Base-by-base conservation (phyloP, 164 flowering plant species). In the Hamamelis virginiana region DNA sequence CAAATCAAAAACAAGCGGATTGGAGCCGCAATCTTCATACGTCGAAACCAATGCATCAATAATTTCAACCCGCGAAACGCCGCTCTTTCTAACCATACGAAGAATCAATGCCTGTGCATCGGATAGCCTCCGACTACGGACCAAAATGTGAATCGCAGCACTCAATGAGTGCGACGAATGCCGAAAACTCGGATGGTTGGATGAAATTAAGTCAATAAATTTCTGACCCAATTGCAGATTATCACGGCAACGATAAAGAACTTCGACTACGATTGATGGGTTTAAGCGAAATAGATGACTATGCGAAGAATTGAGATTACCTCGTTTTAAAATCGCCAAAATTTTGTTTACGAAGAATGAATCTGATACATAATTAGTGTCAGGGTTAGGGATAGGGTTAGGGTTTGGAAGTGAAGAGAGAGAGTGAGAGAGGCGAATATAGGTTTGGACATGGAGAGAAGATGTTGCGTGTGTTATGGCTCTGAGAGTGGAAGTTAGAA, bases 51-150 rank as follows among this genome's bases (percentile, higher is more conserved):
- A 70, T 0, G 87, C 78, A n/a, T 86, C 89, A 4, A 93, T 84
- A 72, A 91, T 80, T 52, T 82, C 91, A 28, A 38, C 65, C 64
- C 91, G 80, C 0, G 88, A 85, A 50, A 74, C 94, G 3, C 96
- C 91, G 28, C 94, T 84, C 69, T 75, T 87, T 66, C 97, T 77
- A 47, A 94, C 79, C 96, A 94, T 86, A 53, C 89, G 77, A 26
- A 91, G 87, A 60, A 94, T 78, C 74, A 90, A 75, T 64, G 80
- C 87, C 74, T 91, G 98, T 1, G 97, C 98, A 62, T 93, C 92
- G 0, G 92, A 82, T 14, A 71, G 33, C 60, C 96, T 83, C 72
- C 84, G 67, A 62, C 80, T 72, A 61, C 86, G 75, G 23, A 87
- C 85, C 21, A 90, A 69, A 8, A 89, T 15, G 65, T 87, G 91